phyloP scores from a whole-genome alignment of 768 basidiomycete species.

The Russula earlei region DNA sequence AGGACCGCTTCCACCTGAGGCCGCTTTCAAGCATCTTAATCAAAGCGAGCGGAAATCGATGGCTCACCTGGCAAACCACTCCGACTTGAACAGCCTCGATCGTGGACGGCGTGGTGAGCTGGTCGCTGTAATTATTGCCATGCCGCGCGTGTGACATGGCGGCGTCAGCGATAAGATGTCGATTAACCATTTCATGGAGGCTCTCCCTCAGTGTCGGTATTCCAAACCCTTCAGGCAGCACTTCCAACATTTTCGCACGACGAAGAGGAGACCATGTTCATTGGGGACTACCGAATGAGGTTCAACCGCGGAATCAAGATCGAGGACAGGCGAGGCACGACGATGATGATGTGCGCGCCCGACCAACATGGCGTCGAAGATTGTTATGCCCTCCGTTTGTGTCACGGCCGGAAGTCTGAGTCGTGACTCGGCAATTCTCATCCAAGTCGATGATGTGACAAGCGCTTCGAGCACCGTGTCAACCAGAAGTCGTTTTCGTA shows the following conservation, averaged over 20 bases:
- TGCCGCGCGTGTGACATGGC: neutral
- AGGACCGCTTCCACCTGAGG: neutral
- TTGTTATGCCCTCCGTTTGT: neutral
- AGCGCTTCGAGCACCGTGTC: rapidly evolving
- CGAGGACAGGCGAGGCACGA: neutral
- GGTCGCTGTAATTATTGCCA: neutral
- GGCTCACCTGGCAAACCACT: too few species aligned
- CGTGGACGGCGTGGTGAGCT: neutral
- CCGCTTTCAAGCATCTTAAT: neutral
- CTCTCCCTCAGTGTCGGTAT: neutral
- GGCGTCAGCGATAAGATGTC: neutral
- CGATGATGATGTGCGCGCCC: neutral
- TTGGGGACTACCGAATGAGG: neutral
- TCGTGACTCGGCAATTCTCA: neutral
- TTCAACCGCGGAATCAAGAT: neutral
- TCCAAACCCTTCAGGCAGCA: neutral
- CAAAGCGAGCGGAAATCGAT: too few species aligned
- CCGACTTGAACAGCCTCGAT: neutral
- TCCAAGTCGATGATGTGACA: neutral
- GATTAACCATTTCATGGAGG: neutral
- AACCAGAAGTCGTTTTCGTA: rapidly evolving
- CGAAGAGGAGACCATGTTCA: too few species aligned
- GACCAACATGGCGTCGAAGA: neutral
- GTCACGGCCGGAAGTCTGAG: neutral
- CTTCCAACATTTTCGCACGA: neutral